Evolutionary conservation across 1,284 basidiomycete genomes (phyloP), one percentile per base, ranked within the genome.

Genomic region (Microbotryum lychnidis-dioicae): DNA sequence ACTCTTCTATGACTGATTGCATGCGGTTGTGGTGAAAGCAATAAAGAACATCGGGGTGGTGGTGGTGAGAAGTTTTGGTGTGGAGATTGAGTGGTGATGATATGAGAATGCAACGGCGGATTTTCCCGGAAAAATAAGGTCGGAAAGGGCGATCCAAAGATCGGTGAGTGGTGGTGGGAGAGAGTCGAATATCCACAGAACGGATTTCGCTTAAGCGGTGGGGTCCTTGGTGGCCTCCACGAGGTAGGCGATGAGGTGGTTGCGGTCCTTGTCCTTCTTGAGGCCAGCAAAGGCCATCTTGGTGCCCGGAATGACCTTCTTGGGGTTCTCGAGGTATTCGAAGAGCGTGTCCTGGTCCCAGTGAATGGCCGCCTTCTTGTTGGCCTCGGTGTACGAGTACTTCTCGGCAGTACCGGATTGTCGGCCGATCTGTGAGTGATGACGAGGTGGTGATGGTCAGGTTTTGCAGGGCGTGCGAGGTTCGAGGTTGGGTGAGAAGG

Each of bases 251-350:
- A 91, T 80, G 72, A 94, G 84, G 80, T 94, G 89, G 77, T 85
- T 87, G 78, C 91, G 85, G 78, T 96, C 92, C 82, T 91, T 91
- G 44, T 89, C 87, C 83, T 96, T 96, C 86, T 96, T 96, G 75
- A 97, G 80, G 73, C 92, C 92, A 69, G 92, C 91, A 72, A 96
- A 97, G 65, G 91, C 91, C 92, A 94, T 94, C 29, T 94, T 94
- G 63, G 91, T 96, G 58, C 91, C 91, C 50, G 91, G 90, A 71
- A 94, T 94, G 81, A 91, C 87, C 84, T 94, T 94, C 83, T 97
- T 97, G 66, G 92, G 92, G 83, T 97, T 91, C 80, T 89, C 87
- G 70, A 75, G 84, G 79, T 93, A 93, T 66, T 92, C 90, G 74
- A 91, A 94, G 37, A 94, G 81, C n/a, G 89, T 91, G n/a, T 84